Conservation (phyloP, 805 yeast species). For the Scheffersomyces lignosus region DNA sequence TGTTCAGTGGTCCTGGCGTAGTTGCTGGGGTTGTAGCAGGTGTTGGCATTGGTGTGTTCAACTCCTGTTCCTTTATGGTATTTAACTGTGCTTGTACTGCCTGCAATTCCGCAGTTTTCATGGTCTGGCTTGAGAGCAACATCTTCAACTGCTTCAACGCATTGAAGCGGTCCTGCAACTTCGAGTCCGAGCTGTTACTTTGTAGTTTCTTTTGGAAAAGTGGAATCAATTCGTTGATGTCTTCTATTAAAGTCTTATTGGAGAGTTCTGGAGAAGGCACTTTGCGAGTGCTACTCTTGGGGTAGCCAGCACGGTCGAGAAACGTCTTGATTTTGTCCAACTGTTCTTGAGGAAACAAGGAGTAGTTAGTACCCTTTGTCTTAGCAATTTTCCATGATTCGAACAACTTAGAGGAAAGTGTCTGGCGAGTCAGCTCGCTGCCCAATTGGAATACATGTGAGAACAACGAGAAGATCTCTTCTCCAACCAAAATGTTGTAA, state of each 20-base stretch:
- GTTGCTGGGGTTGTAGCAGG: conserved; percentile 14
- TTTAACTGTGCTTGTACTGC: conserved; percentile 40
- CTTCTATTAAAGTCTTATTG: conserved; percentile 27
- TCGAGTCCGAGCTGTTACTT: conserved; percentile 33
- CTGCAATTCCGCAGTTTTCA: conserved; percentile 34
- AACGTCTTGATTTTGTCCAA: conserved; percentile 74
- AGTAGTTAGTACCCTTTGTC: conserved; percentile 55
- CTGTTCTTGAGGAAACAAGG: conserved; percentile 71
- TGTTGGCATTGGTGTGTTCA: conserved; percentile 9
- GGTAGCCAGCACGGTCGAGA: conserved; percentile 40
- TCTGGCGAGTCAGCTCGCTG: conserved; percentile 66
- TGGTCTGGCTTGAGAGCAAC: conserved; percentile 37
- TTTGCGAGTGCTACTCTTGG: conserved; percentile 1
- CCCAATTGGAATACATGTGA: conserved; percentile 78
- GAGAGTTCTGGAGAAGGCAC: conserved; percentile 16
- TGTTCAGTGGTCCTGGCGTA: conserved; percentile 6
- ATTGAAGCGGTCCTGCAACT: conserved; percentile 43
- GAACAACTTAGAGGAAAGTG: conserved; percentile 71
- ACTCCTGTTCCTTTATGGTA: conserved; percentile 35
- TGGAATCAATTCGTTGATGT: conserved; percentile 39
- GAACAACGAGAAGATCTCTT: conserved; percentile 66
- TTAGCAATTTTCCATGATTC: conserved; percentile 83
- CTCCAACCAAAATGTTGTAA: conserved; percentile 75
- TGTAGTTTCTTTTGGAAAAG: conserved; percentile 41
- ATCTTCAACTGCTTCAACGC: conserved; percentile 45